These are phyloP conservation scores for Ceratocystis harringtonii DNA, from an alignment of 2,329 filamentous ascomycete species.

Conservation along the genomic window DNA sequence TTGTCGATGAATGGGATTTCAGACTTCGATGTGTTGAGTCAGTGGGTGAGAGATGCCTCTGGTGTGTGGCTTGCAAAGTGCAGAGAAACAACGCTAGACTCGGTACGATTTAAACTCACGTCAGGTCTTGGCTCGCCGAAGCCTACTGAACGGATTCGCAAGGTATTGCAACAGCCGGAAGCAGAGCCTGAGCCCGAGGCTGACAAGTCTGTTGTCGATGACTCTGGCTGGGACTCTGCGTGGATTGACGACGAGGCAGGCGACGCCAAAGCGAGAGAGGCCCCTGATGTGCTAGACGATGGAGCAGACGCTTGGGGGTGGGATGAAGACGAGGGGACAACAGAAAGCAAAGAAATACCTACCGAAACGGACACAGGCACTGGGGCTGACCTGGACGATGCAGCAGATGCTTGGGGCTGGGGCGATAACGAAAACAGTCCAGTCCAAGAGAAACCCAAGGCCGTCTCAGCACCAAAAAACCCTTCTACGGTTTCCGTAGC, in stretches of 20 bases:
- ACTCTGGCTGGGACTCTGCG: conserved; percentile 58
- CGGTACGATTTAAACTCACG: conserved; percentile 53
- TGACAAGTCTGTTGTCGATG: conserved; percentile 25
- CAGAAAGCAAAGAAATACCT: conserved; percentile 20
- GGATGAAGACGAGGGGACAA: conserved; percentile 48
- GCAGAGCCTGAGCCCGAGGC: conserved; percentile 32
- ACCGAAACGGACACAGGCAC: neutral
- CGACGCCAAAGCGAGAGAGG: conserved; percentile 19
- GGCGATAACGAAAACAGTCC: conserved; percentile 45
- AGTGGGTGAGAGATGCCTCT: conserved; percentile 70
- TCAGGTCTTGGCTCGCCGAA: conserved; percentile 48
- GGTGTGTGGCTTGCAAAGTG: conserved; percentile 76
- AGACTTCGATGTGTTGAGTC: conserved; percentile 46
- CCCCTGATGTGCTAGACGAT: conserved; percentile 25
- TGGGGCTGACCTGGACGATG: conserved; percentile 30
- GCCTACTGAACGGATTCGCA: conserved; percentile 71
- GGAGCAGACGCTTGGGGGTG: conserved; percentile 67
- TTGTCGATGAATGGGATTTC: conserved; percentile 50
- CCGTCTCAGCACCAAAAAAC: neutral
- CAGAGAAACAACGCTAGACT: conserved; percentile 62
- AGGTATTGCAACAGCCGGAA: conserved; percentile 53
- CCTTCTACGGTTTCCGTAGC: conserved; percentile 19
- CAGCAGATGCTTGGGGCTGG: conserved; percentile 69
- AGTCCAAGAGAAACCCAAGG: neutral
- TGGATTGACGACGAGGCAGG: conserved; percentile 53